These are phyloP conservation scores for Zopfia rhizophila DNA, from an alignment of 2,329 filamentous ascomycete species.

Conservation along the genomic window DNA sequence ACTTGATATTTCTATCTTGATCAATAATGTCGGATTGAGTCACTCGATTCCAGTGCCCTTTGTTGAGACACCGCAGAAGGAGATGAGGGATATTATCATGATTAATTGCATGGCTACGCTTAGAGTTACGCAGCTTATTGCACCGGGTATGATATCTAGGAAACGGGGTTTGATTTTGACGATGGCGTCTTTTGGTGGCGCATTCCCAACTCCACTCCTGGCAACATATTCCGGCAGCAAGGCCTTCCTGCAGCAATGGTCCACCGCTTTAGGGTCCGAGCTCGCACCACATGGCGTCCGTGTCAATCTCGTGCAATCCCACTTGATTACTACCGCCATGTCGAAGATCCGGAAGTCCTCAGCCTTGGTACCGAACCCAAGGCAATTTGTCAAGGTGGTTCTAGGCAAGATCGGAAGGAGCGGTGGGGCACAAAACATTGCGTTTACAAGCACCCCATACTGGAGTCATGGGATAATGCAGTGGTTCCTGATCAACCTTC, in stretches of 20 bases:
- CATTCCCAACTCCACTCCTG: slow-evolving; percentile 89
- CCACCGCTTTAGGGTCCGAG: slow-evolving; percentile 83
- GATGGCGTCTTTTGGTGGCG: slow-evolving; percentile 96
- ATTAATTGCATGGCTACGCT: slow-evolving; percentile 96
- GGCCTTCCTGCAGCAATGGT: slow-evolving; percentile 98
- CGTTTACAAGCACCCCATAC: slow-evolving; percentile 89
- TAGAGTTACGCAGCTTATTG: slow-evolving; percentile 84
- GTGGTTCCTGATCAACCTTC: slow-evolving; percentile 75
- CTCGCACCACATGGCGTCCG: slow-evolving; percentile 82
- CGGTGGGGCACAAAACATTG: slow-evolving; percentile 80
- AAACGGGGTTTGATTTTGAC: slow-evolving; percentile 91
- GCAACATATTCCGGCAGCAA: slow-evolving; percentile 98
- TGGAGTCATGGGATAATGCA: slow-evolving; percentile 93
- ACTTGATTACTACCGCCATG: slow-evolving; percentile 96
- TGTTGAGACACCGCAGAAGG: slow-evolving; percentile 77
- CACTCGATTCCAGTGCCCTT: slow-evolving; percentile 95
- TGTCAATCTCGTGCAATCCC: slow-evolving; percentile 90
- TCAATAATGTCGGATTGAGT: slow-evolving; percentile 97
- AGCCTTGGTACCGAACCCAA: slow-evolving; percentile 81
- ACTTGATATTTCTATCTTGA: slow-evolving; percentile 84
- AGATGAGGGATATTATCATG: slow-evolving; percentile 89
- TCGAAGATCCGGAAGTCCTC: slow-evolving; percentile 89
- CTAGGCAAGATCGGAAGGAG: slow-evolving; percentile 82
- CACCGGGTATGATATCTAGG: slow-evolving; percentile 84
- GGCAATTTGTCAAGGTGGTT: slow-evolving; percentile 80